These are phyloP conservation scores for Leishmania turanica DNA, from an alignment of 208 protist genomes.

Conservation along the genomic window DNA sequence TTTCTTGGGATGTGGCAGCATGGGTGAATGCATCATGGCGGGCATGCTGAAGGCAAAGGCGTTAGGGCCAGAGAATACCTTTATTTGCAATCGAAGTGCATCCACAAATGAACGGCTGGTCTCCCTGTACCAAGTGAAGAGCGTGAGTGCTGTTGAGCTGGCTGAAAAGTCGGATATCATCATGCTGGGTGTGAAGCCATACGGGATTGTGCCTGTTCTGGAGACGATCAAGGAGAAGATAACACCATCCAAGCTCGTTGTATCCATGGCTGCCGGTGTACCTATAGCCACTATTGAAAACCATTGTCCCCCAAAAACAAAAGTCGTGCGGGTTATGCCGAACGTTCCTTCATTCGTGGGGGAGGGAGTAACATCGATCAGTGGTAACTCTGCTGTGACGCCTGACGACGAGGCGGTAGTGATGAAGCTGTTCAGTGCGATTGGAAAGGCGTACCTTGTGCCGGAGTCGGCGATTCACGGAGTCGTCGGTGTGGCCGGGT, in stretches of 20 bases:
- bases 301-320: conserved; percentile 40
- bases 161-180: conserved; percentile 76
- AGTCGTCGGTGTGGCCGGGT: conserved; percentile 95
- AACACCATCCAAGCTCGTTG: conserved; percentile 65
- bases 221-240: conserved; percentile 45
- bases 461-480: conserved; percentile 86
- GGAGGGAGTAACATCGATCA: conserved; percentile 70
- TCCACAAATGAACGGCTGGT: conserved; percentile 46
- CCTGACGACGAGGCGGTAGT: conserved; percentile 46
- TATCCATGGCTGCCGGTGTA: conserved; percentile 94
- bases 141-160: conserved; percentile 52
- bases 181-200: conserved; percentile 95
- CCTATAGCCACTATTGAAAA: conserved; percentile 72
- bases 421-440: conserved; percentile 60
- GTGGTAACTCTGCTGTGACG: conserved; percentile 44
- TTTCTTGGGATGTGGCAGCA: conserved; percentile 95
- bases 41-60: conserved; percentile 53
- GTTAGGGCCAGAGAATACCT: conserved; percentile 51
- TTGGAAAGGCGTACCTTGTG: conserved; percentile 75
- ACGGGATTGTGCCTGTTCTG: conserved; percentile 70
- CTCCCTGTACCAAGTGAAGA: conserved; percentile 51
- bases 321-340: conserved; percentile 96
- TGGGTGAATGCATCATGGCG: conserved; percentile 91
- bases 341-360: conserved; percentile 92
- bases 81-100: conserved; percentile 70